These are phyloP conservation scores for Trypanosoma theileri DNA, from an alignment of 208 protist genomes.

Conservation along the genomic window DNA sequence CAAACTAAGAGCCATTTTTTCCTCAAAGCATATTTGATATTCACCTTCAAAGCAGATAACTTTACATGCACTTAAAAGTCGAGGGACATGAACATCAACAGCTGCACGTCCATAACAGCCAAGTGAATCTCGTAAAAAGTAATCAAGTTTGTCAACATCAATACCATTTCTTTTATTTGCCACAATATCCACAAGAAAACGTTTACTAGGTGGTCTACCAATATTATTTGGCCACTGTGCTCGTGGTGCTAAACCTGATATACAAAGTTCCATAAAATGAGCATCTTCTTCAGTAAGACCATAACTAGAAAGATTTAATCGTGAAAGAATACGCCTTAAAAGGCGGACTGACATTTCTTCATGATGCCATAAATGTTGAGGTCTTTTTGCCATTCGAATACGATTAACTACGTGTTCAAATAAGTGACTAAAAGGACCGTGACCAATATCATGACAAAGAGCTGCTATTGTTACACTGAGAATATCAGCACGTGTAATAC, in stretches of 20 bases:
- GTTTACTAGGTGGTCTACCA: slow-evolving; percentile 35
- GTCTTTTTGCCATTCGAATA: slow-evolving; percentile 10
- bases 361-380: slow-evolving; percentile 21
- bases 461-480: slow-evolving; percentile 76
- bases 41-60: slow-evolving; percentile 46
- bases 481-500: slow-evolving; percentile 50
- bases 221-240: slow-evolving; percentile 35
- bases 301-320: slow-evolving; percentile 20
- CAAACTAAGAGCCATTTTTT: slow-evolving; percentile 79
- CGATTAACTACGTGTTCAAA: slow-evolving; percentile 71
- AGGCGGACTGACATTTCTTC: slow-evolving; percentile 45
- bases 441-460: slow-evolving; percentile 91
- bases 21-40: slow-evolving; percentile 80
- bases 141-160: slow-evolving; percentile 95
- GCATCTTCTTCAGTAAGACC: slow-evolving; percentile 33
- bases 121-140: slow-evolving; percentile 77
- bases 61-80: slow-evolving; percentile 37
- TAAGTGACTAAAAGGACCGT: slow-evolving; percentile 90
- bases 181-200: slow-evolving; percentile 54
- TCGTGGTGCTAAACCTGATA: slow-evolving; percentile 22
- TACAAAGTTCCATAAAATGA: slow-evolving; percentile 34
- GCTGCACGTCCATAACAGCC: slow-evolving; percentile 32
- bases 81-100: slow-evolving; percentile 47
- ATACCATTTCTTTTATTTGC: slow-evolving; percentile 69
- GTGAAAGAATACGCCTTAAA: slow-evolving; percentile 27